These are phyloP conservation scores for Colletotrichum lentis DNA, from an alignment of 2,329 filamentous ascomycete genomes.

Conservation along the genomic window DNA sequence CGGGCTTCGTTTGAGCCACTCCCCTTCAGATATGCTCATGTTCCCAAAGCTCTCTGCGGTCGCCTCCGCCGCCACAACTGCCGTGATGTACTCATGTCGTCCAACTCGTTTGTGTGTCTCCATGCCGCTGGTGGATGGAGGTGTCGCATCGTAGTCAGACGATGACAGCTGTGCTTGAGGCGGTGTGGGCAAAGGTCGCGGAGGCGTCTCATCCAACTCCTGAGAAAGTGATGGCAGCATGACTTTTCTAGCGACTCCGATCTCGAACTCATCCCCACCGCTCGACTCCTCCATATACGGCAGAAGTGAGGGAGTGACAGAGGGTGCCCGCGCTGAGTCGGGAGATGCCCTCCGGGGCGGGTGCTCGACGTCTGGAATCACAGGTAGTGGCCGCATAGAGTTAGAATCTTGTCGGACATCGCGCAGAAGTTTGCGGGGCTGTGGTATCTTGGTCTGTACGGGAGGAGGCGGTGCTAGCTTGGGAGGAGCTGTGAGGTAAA, in stretches of 20 bases:
- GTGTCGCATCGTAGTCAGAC: slow-evolving; percentile 41
- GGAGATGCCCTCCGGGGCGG: slow-evolving; percentile 36
- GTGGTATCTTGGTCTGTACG: slow-evolving; percentile 39
- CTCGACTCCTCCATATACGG: slow-evolving; percentile 38
- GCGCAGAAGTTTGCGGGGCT: slow-evolving; percentile 46
- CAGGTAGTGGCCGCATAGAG: slow-evolving; percentile 44
- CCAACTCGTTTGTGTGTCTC: not conserved
- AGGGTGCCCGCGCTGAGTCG: slow-evolving; percentile 38
- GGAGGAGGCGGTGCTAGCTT: slow-evolving; percentile 40
- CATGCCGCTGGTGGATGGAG: slow-evolving; percentile 29
- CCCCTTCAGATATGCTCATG: slow-evolving; percentile 32
- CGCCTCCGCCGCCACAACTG: not conserved
- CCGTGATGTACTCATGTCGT: not conserved
- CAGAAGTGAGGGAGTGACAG: slow-evolving; percentile 42
- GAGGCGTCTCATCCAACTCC: not conserved
- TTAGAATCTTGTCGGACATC: slow-evolving; percentile 41
- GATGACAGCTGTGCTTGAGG: slow-evolving; percentile 29
- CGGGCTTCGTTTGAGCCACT: slow-evolving; percentile 39
- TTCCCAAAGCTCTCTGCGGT: slow-evolving; percentile 14
- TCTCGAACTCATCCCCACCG: slow-evolving; percentile 41
- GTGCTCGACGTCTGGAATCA: slow-evolving; percentile 41
- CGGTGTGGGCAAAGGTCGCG: slow-evolving; percentile 2
- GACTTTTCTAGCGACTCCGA: slow-evolving; percentile 41
- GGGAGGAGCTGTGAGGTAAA: slow-evolving; percentile 42
- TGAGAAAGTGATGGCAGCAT: not conserved